Conservation (phyloP, 345 rosid species). For the Cardamine resedifolia region DNA sequence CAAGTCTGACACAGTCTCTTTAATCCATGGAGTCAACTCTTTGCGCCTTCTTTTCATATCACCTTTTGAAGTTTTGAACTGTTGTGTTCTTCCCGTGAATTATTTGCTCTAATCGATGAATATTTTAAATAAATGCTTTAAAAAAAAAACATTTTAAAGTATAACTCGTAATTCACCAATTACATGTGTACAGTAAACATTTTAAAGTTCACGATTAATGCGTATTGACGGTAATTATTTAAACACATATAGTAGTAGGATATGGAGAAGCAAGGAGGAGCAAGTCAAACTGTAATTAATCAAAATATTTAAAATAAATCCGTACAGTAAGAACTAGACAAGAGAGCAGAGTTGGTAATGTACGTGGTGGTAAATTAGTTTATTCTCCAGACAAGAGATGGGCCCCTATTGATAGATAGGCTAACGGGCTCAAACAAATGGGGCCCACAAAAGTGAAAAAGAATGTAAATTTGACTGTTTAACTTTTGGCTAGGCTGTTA, state of each 20-base stretch:
- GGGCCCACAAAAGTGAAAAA: constrained; percentile 5
- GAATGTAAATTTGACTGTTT: constrained; percentile 13
- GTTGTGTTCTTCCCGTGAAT: constrained; percentile 26
- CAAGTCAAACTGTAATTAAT: constrained; percentile 19
- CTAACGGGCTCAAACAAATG: background rate
- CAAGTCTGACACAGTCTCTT: constrained; percentile 32
- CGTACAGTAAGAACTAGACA: constrained; percentile 12
- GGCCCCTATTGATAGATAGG: background rate
- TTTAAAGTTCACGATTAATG: background rate
- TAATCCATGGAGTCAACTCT: constrained; percentile 36
- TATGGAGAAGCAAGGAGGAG: background rate
- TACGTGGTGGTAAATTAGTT: background rate
- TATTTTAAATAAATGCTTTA: too few relatives aligned
- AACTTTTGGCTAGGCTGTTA: constrained; percentile 9
- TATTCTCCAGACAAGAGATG: constrained; percentile 24
- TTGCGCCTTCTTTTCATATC: constrained; percentile 6
- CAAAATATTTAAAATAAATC: background rate
- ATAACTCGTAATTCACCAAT: background rate
- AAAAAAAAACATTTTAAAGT: too few relatives aligned
- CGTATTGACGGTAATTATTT: background rate
- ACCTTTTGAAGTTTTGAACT: constrained; percentile 23
- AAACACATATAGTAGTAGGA: background rate
- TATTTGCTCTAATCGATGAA: constrained; percentile 14
- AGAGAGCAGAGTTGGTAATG: background rate
- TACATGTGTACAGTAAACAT: background rate